A percentile compares a stretch with the other conserved stretches of the same genome.
Evolutionary conservation across 805 yeast genomes (phyloP).

Genomic region (Grigorovia yakushimaensis): DNA sequence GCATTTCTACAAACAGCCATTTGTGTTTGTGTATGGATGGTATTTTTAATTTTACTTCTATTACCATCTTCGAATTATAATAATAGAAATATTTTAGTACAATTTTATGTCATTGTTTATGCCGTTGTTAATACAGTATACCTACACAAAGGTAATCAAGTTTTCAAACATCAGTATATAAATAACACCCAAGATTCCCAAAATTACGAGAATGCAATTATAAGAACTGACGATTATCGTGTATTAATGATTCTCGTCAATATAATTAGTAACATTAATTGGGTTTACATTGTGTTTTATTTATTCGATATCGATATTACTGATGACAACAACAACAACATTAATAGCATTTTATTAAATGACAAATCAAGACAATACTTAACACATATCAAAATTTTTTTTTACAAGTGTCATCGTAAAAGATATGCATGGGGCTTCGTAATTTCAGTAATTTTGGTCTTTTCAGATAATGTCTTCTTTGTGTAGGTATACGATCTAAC

Average conservation of each 20-base stretch:
- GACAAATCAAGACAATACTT: background rate
- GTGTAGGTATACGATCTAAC: background rate
- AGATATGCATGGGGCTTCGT: background rate
- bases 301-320: slow-evolving; percentile 15
- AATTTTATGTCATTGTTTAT: slow-evolving; percentile 46
- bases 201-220: slow-evolving; percentile 23
- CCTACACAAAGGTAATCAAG: slow-evolving; percentile 32
- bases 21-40: slow-evolving; percentile 62
- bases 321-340: background rate
- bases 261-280: slow-evolving; percentile 16
- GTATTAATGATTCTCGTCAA: slow-evolving; percentile 10
- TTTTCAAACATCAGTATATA: slow-evolving; percentile 42
- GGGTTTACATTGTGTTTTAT: slow-evolving; percentile 23
- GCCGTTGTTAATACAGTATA: slow-evolving; percentile 47
- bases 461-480: background rate
- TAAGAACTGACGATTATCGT: slow-evolving; percentile 10
- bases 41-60: slow-evolving; percentile 45
- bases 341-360: background rate
- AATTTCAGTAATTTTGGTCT: background rate
- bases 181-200: slow-evolving; percentile 44
- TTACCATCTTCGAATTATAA: slow-evolving; percentile 35
- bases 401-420: background rate
- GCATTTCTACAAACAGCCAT: slow-evolving; percentile 45
- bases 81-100: slow-evolving; percentile 48
- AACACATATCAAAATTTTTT: background rate